A percentile compares a stretch with the other conserved stretches of the same genome.
These are phyloP conservation scores for Colletotrichum limetticola DNA, from an alignment of 2,329 filamentous ascomycete species.

Conservation along the genomic window DNA sequence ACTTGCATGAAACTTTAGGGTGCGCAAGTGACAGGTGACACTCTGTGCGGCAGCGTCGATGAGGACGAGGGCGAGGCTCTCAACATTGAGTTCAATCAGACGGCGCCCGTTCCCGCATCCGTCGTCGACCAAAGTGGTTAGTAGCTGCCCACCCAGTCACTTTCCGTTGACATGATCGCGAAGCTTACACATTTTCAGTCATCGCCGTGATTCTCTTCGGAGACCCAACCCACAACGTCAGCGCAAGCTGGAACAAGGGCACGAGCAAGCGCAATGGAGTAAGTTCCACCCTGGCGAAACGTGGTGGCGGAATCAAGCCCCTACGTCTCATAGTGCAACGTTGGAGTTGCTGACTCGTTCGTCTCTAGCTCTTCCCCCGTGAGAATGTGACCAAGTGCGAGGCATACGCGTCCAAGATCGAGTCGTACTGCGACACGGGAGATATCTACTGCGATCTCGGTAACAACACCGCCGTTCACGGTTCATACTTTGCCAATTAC, in stretches of 20 bases:
- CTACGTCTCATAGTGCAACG: not conserved
- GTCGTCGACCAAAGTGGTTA: constrained; percentile 48
- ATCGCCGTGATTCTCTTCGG: constrained; percentile 53
- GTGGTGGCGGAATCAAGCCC: not conserved
- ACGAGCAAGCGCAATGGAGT: constrained; percentile 51
- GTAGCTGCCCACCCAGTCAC: constrained; percentile 5
- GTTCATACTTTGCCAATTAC: constrained; percentile 49
- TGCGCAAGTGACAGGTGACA: constrained; percentile 50
- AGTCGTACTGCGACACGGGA: constrained; percentile 54
- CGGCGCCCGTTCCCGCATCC: constrained; percentile 39
- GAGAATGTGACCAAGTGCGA: constrained; percentile 48
- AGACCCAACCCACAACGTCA: constrained; percentile 52
- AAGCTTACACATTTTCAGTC: constrained; percentile 42
- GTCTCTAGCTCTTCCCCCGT: constrained; percentile 48
- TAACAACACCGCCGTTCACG: constrained; percentile 42
- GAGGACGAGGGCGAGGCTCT: constrained; percentile 33
- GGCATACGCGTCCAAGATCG: constrained; percentile 47
- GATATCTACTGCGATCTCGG: constrained; percentile 54
- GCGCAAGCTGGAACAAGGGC: constrained; percentile 48
- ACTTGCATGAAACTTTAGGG: constrained; percentile 42
- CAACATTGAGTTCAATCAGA: constrained; percentile 35
- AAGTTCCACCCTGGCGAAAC: constrained; percentile 35
- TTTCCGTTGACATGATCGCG: constrained; percentile 13
- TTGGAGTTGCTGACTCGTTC: not conserved
- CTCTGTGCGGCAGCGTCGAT: constrained; percentile 48